Evolutionary conservation across 305 asterid species (phyloP).

Genomic region (Fraxinus angustifolia): DNA sequence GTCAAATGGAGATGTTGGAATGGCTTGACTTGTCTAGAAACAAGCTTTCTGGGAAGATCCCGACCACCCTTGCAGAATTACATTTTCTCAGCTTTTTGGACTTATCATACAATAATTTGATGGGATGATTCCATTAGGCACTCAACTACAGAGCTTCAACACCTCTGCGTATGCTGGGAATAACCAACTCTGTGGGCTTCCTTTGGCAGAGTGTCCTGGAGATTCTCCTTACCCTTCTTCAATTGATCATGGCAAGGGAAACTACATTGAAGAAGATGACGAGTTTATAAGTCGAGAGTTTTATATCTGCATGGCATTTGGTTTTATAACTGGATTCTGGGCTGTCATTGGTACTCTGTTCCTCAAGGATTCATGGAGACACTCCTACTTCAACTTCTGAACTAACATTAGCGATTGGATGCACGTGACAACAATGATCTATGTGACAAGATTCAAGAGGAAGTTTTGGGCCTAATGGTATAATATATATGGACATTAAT

Average conservation of each 20-base stretch:
- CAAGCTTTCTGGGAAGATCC: conserved; percentile 22
- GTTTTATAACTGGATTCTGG: neutral
- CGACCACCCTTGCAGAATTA: conserved; percentile 1
- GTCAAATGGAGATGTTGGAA: conserved; percentile 12
- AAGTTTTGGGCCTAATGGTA: neutral
- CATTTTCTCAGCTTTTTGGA: conserved; percentile 12
- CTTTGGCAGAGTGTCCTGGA: conserved; percentile 14
- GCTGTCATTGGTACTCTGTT: neutral
- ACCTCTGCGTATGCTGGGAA: neutral
- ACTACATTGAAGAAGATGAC: neutral
- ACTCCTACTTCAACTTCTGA: neutral
- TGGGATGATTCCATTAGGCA: conserved; percentile 26
- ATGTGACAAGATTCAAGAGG: neutral
- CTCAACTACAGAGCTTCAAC: neutral
- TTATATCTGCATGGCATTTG: neutral
- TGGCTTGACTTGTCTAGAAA: conserved; percentile 26
- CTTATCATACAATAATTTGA: conserved; percentile 27
- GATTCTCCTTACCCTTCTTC: neutral
- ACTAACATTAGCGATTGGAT: neutral
- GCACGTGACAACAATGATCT: neutral
- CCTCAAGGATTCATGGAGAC: neutral
- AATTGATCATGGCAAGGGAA: neutral
- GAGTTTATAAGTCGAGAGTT: neutral
- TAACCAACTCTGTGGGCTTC: conserved; percentile 1
- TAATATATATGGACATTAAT: neutral